These are phyloP conservation scores for Penicillium hordei DNA, from an alignment of 2,329 filamentous ascomycete genomes.

Conservation along the genomic window DNA sequence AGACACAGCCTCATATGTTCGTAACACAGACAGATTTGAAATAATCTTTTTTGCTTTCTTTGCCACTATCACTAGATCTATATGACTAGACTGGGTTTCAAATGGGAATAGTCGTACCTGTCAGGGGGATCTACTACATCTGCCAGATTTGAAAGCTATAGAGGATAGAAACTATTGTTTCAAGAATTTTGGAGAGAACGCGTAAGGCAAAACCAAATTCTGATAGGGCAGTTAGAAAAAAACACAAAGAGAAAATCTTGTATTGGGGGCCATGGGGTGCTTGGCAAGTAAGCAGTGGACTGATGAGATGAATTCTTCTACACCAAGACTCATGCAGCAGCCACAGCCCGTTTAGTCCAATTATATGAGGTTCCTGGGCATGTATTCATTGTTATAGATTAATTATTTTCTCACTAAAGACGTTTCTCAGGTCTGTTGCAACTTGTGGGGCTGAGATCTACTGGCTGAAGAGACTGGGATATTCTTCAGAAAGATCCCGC, in stretches of 20 bases:
- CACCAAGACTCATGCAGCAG: neutral
- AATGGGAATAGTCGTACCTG: neutral
- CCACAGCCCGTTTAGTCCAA: neutral
- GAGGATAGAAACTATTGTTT: neutral
- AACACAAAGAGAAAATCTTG: neutral
- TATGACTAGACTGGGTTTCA: neutral
- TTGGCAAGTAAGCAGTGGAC: neutral
- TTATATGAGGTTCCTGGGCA: neutral
- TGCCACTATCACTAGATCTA: neutral
- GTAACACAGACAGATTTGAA: conserved; percentile 5
- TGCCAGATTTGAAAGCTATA: neutral
- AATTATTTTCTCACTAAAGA: neutral
- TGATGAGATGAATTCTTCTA: neutral
- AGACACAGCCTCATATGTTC: conserved; percentile 3
- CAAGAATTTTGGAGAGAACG: neutral
- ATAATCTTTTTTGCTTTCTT: neutral
- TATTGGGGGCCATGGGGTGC: neutral
- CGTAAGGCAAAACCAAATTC: neutral
- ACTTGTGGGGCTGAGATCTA: neutral
- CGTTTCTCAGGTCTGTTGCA: neutral
- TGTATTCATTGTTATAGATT: neutral
- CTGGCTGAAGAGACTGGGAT: neutral
- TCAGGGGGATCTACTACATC: conserved; percentile 6
- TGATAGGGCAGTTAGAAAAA: neutral
- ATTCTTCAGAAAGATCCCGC: neutral